Conservation (phyloP, 1,284 basidiomycete species). For the Malassezia sympodialis region DNA sequence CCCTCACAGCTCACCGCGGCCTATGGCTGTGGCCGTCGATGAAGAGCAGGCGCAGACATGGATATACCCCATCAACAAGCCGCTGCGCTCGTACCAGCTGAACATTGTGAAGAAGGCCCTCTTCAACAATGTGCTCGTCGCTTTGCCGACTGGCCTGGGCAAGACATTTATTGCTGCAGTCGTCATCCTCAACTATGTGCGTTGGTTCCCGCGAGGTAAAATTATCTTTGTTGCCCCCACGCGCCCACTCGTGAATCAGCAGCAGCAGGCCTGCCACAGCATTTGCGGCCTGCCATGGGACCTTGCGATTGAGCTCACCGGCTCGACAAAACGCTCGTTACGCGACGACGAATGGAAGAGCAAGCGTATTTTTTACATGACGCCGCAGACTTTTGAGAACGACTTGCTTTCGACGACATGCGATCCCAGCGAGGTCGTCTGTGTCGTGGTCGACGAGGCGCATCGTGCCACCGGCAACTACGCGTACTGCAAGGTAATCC, state of each 20-base stretch:
- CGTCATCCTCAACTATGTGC: constrained; percentile 59
- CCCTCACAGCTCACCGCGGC: neutral
- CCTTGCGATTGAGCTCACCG: constrained; percentile 79
- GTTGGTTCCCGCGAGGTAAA: constrained; percentile 42
- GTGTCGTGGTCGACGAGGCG: constrained; percentile 85
- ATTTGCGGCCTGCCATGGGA: constrained; percentile 84
- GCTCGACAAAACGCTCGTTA: constrained; percentile 47
- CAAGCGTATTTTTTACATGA: constrained; percentile 93
- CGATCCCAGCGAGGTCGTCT: constrained; percentile 67
- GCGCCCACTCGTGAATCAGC: constrained; percentile 87
- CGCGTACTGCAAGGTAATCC: constrained; percentile 79
- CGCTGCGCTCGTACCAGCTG: constrained; percentile 85
- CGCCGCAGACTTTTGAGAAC: constrained; percentile 87
- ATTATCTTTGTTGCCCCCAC: constrained; percentile 90
- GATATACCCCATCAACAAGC: constrained; percentile 81
- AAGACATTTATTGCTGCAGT: constrained; percentile 98
- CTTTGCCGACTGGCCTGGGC: constrained; percentile 87
- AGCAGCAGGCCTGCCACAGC: constrained; percentile 73
- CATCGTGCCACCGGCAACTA: constrained; percentile 88
- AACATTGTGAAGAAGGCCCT: constrained; percentile 80
- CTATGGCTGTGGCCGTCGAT: constrained; percentile 54
- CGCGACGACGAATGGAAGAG: constrained; percentile 58
- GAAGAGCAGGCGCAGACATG: constrained; percentile 70
- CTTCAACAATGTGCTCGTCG: constrained; percentile 78
- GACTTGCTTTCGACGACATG: constrained; percentile 67